These are phyloP conservation scores for Seiridium cupressi DNA, from an alignment of 2,329 filamentous ascomycete genomes.

Conservation along the genomic window DNA sequence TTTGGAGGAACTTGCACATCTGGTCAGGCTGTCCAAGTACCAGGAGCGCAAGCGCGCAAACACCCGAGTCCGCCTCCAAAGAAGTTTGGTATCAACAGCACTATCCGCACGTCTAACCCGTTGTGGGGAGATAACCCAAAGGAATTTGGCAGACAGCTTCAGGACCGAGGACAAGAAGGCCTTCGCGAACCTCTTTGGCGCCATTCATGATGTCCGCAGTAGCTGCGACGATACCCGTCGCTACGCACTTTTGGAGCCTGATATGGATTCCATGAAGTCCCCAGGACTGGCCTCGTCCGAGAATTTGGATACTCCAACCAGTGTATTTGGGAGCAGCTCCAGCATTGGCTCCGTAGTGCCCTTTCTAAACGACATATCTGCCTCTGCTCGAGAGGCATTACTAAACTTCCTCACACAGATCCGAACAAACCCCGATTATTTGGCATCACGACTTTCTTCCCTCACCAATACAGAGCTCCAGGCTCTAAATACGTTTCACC, in stretches of 20 bases:
- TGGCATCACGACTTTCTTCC: conserved; percentile 77
- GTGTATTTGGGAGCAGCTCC: conserved; percentile 34
- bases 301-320: conserved; percentile 47
- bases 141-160: conserved; percentile 76
- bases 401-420: conserved; percentile 78
- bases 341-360: conserved; percentile 40
- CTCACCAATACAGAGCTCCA: conserved; percentile 75
- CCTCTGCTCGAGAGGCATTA: conserved; percentile 71
- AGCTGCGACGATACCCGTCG: conserved; percentile 72
- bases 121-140: conserved; percentile 71
- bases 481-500: conserved; percentile 74
- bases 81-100: conserved; percentile 72
- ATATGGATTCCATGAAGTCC: conserved; percentile 63
- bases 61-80: conserved; percentile 70
- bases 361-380: conserved; percentile 72
- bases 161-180: conserved; percentile 75
- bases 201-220: conserved; percentile 75
- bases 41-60: conserved; percentile 78
- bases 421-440: conserved; percentile 81
- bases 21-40: conserved; percentile 75
- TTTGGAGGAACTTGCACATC: conserved; percentile 73
- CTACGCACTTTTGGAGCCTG: conserved; percentile 70
- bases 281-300: conserved; percentile 47
- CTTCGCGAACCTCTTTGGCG: conserved; percentile 73
- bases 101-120: conserved; percentile 72